Percentiles rank a stretch among this genome's conserved stretches.
phyloP scores from a whole-genome alignment of 2,329 filamentous ascomycete species.

The Ciborinia camelliae region DNA sequence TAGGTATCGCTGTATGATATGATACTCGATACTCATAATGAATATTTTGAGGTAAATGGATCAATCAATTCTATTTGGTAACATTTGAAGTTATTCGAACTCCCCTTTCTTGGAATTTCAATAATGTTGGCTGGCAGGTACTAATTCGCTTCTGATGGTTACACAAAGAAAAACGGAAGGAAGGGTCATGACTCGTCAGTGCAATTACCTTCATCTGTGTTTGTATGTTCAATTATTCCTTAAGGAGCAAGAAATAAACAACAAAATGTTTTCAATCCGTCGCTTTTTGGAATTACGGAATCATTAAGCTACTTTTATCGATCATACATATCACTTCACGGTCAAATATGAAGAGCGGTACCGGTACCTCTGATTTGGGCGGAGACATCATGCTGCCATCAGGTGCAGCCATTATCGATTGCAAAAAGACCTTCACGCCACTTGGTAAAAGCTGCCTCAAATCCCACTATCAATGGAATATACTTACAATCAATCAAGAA shows the following conservation, averaged over 20 bases:
- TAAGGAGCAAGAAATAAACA: not conserved
- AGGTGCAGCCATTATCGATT: not conserved
- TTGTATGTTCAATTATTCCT: no score
- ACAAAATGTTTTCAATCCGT: not conserved
- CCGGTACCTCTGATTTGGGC: no score
- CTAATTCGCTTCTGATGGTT: no score
- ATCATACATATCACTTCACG: not conserved
- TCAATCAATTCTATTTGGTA: no score
- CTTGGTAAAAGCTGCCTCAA: not conserved
- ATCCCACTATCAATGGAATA: not conserved
- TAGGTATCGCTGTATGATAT: no score
- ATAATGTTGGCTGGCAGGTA: not conserved
- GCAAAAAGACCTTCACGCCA: not conserved
- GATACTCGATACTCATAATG: no score
- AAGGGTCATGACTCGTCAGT: not conserved
- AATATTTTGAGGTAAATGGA: no score
- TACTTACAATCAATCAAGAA: slow-evolving; percentile 24
- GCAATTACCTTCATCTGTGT: not conserved
- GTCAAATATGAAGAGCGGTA: no score
- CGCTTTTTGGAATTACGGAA: not conserved
- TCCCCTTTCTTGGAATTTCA: no score
- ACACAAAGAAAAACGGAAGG: not conserved
- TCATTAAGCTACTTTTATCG: no score
- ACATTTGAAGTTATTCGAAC: no score
- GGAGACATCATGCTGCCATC: not conserved